Evolutionary conservation across 306 rosid genomes (phyloP).

Genomic region (Begonia loranthoides): DNA sequence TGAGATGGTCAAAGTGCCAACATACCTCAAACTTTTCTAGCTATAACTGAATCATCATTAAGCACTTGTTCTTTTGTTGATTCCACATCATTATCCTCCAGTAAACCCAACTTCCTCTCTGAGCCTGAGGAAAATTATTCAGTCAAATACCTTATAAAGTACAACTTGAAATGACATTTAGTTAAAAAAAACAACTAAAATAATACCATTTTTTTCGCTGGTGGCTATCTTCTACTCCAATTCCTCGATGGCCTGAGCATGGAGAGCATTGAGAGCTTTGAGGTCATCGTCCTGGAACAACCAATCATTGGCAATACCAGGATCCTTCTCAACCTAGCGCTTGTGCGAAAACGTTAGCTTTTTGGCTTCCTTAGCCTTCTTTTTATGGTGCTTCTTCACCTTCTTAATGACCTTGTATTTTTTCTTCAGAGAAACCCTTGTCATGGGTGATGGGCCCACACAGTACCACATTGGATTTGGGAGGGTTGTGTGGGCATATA

Average conservation of each 20-base stretch:
- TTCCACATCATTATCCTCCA: constrained; percentile 36
- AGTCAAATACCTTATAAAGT: neutral
- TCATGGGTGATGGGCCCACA: no score
- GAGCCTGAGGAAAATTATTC: constrained; percentile 37
- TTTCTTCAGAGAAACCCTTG: constrained; percentile 39
- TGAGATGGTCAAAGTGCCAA: no score
- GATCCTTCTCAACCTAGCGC: constrained; percentile 84
- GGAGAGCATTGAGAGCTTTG: constrained; percentile 70
- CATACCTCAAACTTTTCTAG: constrained; percentile 40
- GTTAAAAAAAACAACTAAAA: no score
- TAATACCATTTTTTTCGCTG: constrained; percentile 85
- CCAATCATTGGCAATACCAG: constrained; percentile 98
- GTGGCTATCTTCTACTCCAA: constrained; percentile 75
- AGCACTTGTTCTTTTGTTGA: constrained; percentile 12
- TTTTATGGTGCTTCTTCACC: constrained; percentile 80
- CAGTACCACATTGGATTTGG: no score
- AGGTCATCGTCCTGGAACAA: constrained; percentile 97
- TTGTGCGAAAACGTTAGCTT: constrained; percentile 43
- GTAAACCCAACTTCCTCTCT: constrained; percentile 77
- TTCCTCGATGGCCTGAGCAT: constrained; percentile 58
- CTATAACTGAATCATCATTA: constrained; percentile 7
- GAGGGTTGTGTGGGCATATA: no score
- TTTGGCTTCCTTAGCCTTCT: constrained; percentile 87
- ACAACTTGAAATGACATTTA: neutral
- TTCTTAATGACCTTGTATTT: constrained; percentile 73